These are phyloP conservation scores for Alternaria novae-zelandiae DNA, from an alignment of 2,329 filamentous ascomycete species.

Conservation along the genomic window DNA sequence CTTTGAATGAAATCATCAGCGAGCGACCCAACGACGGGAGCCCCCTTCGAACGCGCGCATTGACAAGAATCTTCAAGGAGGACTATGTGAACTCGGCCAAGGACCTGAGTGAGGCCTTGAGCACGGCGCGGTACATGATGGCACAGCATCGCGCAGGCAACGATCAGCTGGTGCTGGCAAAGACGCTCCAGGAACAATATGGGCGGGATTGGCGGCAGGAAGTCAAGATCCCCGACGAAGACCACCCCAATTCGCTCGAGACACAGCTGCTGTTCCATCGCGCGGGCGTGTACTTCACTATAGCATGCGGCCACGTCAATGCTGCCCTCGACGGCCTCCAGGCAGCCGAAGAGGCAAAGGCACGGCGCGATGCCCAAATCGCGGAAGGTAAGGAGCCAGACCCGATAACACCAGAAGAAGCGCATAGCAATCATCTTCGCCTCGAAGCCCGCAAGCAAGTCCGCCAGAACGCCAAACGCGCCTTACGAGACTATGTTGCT, in stretches of 20 bases:
- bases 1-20: conserved; percentile 71
- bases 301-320: conserved; percentile 71
- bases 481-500: conserved; percentile 74
- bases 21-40: conserved; percentile 69
- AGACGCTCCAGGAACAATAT: conserved; percentile 49
- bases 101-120: conserved; percentile 73
- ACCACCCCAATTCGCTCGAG: conserved; percentile 78
- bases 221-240: conserved; percentile 62
- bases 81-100: conserved; percentile 72
- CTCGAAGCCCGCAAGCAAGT: conserved; percentile 71
- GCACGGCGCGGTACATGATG: conserved; percentile 60
- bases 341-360: conserved; percentile 46
- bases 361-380: conserved; percentile 28
- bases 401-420: conserved; percentile 53
- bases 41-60: conserved; percentile 73
- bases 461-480: conserved; percentile 76
- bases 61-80: conserved; percentile 76
- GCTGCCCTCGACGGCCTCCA: conserved; percentile 60
- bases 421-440: conserved; percentile 55
- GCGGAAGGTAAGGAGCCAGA: conserved; percentile 36
- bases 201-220: conserved; percentile 58
- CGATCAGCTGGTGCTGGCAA: conserved; percentile 61
- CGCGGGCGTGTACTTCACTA: conserved; percentile 72
- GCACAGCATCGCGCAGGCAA: conserved; percentile 59
- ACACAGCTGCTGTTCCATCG: conserved; percentile 78